phyloP scores from a whole-genome alignment of 2,329 filamentous ascomycete genomes.

The Trichophyton rubrum region DNA sequence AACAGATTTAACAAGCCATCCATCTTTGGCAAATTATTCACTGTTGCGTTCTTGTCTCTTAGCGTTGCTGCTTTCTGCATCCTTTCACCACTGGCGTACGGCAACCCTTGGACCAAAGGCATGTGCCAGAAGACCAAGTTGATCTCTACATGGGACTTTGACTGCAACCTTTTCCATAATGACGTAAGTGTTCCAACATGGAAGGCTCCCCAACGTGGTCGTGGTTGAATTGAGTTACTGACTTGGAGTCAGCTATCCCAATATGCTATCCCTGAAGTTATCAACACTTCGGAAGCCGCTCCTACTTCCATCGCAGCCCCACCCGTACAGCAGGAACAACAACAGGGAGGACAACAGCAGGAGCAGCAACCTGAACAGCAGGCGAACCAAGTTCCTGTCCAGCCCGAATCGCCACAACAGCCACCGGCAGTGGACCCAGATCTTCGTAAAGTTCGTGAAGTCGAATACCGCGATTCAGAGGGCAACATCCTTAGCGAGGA shows the following conservation, averaged over 20 bases:
- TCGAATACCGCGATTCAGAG: slow-evolving; percentile 91
- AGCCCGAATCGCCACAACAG: slow-evolving; percentile 14
- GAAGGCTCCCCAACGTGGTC: slow-evolving; percentile 21
- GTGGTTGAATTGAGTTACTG: slow-evolving; percentile 6
- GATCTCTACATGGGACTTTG: slow-evolving; percentile 86
- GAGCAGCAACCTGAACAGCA: slow-evolving; percentile 10
- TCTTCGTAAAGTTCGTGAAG: slow-evolving; percentile 40
- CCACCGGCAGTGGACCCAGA: slow-evolving; percentile 20
- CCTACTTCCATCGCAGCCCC: slow-evolving; percentile 9
- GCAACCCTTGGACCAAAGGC: slow-evolving; percentile 81
- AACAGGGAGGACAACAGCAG: background rate
- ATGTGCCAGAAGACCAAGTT: slow-evolving; percentile 83
- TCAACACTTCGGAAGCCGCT: slow-evolving; percentile 9
- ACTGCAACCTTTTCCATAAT: slow-evolving; percentile 85
- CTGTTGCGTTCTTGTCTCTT: slow-evolving; percentile 59
- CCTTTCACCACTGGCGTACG: slow-evolving; percentile 84
- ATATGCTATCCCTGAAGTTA: slow-evolving; percentile 25
- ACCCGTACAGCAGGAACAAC: slow-evolving; percentile 14
- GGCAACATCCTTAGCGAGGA: slow-evolving; percentile 78
- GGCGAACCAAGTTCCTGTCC: background rate
- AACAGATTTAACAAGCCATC: slow-evolving; percentile 61
- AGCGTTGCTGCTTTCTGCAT: slow-evolving; percentile 66
- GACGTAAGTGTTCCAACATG: slow-evolving; percentile 54
- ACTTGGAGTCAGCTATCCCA: slow-evolving; percentile 24
- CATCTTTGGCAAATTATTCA: slow-evolving; percentile 59